Evolutionary conservation across 331 rosid species (phyloP).

Genomic region (Acacia concinna): DNA sequence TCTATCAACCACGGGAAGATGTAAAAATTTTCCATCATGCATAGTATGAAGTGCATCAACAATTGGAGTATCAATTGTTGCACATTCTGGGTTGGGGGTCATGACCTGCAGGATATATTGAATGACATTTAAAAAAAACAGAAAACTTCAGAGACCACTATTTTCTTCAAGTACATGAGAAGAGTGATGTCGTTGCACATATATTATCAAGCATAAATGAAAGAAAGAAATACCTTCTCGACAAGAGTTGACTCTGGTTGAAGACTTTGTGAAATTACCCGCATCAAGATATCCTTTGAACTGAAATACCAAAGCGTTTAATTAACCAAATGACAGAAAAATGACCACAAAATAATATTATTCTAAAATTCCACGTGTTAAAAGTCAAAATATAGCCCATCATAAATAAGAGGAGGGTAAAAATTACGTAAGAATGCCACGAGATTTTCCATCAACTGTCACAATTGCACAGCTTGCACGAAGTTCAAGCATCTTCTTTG

Average conservation of each 20-base stretch:
- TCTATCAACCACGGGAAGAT: constrained; percentile 84
- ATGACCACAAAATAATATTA: neutral
- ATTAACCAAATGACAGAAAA: neutral
- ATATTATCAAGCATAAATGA: neutral
- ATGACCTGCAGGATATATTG: constrained; percentile 61
- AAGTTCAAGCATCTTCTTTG: constrained; percentile 88
- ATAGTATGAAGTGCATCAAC: constrained; percentile 92
- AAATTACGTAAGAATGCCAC: constrained; percentile 92
- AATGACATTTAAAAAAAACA: constrained; percentile 16
- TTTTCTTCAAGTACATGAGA: neutral
- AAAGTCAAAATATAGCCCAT: neutral
- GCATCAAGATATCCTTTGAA: constrained; percentile 94
- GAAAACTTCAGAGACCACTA: neutral
- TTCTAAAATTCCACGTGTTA: constrained; percentile 3
- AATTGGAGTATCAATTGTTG: constrained; percentile 77
- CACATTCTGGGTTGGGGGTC: constrained; percentile 96
- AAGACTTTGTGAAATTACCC: constrained; percentile 80
- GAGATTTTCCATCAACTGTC: constrained; percentile 65
- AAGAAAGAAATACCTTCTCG: constrained; percentile 66
- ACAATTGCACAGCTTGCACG: constrained; percentile 77
- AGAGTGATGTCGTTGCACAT: neutral
- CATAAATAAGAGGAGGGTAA: neutral
- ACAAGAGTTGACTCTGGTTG: constrained; percentile 73
- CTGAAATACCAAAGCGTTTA: constrained; percentile 46
- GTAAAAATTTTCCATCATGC: constrained; percentile 96